Conservation (phyloP, 495 filamentous ascomycete species). For the Neurospora cerealis region DNA sequence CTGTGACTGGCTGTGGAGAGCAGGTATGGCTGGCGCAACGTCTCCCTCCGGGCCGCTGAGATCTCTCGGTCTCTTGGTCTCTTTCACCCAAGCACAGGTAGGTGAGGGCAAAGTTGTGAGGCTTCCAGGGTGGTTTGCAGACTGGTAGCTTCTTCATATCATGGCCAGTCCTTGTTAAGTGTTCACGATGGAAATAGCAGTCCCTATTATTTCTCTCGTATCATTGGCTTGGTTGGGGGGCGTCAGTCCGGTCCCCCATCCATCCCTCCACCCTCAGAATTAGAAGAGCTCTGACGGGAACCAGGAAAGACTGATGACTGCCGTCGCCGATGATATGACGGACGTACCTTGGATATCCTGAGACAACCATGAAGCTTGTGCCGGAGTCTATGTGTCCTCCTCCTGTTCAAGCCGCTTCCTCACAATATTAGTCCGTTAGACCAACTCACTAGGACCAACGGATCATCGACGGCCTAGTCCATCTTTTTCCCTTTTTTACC, state of each 20-base stretch:
- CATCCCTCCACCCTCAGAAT: not conserved
- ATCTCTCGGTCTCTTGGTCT: not conserved
- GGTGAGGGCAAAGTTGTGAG: not conserved
- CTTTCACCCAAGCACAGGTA: not conserved
- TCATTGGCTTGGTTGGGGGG: slow-evolving; percentile 7
- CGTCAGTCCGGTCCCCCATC: not conserved
- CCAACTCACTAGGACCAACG: not conserved
- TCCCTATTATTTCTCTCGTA: slow-evolving; percentile 7
- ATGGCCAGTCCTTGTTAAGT: not conserved
- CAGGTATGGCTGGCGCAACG: not conserved
- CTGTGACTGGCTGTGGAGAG: not conserved
- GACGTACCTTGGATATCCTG: slow-evolving; percentile 13
- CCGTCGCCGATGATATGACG: slow-evolving; percentile 6
- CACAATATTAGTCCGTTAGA: not conserved
- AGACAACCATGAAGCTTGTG: slow-evolving; percentile 8
- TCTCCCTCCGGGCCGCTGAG: not conserved
- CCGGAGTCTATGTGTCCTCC: not conserved
- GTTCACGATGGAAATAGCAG: slow-evolving; percentile 2
- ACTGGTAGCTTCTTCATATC: not conserved
- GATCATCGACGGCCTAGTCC: not conserved
- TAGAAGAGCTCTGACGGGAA: not conserved
- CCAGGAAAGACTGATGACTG: not conserved
- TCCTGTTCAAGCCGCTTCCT: not conserved
- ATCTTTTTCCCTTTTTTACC: not conserved
- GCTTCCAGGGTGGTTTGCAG: not conserved